These are phyloP conservation scores for Avicennia marina DNA, from an alignment of 257 asterid species.

Conservation along the genomic window DNA sequence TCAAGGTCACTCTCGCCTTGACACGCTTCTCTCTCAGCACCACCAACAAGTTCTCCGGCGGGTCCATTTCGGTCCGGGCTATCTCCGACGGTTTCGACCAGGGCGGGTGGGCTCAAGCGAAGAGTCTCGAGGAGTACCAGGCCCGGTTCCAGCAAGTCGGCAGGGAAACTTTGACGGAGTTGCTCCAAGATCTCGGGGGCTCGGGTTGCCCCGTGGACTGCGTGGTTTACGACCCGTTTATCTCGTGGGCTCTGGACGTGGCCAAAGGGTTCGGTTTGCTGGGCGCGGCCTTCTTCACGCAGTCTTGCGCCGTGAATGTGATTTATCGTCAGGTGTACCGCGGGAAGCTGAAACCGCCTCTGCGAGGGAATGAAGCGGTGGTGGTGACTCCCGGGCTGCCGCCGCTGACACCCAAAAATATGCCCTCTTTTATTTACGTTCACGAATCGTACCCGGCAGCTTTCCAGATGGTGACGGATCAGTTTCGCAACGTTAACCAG, in stretches of 20 bases:
- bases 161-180: too few relatives aligned
- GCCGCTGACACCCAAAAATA: background rate
- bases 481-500: slow-evolving; percentile 11
- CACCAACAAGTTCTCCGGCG: background rate
- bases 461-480: slow-evolving; percentile 15
- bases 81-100: slow-evolving; percentile 38
- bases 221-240: slow-evolving; percentile 21
- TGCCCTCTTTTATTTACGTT: slow-evolving; percentile 17
- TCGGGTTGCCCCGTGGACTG: slow-evolving; percentile 22
- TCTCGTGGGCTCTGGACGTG: slow-evolving; percentile 14
- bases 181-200: background rate
- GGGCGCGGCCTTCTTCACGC: slow-evolving; percentile 17
- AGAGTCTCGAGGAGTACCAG: background rate
- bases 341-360: slow-evolving; percentile 5
- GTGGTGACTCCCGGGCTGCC: too few relatives aligned
- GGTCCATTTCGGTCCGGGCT: slow-evolving; percentile 1
- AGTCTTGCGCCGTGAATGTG: slow-evolving; percentile 20
- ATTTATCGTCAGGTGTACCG: slow-evolving; percentile 10
- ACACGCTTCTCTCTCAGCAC: slow-evolving; percentile 17
- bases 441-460: slow-evolving; percentile 15
- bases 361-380: background rate
- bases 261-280: slow-evolving; percentile 2
- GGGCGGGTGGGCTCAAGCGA: slow-evolving; percentile 16
- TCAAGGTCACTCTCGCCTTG: slow-evolving; percentile 19
- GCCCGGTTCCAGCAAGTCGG: slow-evolving; percentile 21